Percentiles rank a stretch among this genome's conserved stretches.
These are phyloP conservation scores for Rutstroemia sp. DNA, from an alignment of 2,329 filamentous ascomycete genomes.

Conservation along the genomic window DNA sequence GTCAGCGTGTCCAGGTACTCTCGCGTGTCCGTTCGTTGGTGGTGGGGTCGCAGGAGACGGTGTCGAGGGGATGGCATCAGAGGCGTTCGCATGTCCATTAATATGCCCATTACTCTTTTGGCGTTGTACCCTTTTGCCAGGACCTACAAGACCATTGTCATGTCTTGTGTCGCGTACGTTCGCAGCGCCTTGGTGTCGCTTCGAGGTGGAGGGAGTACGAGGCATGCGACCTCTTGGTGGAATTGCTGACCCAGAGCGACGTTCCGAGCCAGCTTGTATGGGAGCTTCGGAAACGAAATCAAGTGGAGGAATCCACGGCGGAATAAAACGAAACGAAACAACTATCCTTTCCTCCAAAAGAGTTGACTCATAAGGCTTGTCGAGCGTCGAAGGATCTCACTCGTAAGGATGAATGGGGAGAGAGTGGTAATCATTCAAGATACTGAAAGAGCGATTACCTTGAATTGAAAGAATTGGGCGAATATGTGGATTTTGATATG, in stretches of 20 bases:
- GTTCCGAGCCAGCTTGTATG: slow-evolving; percentile 28
- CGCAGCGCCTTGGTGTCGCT: slow-evolving; percentile 36
- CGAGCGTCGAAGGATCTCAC: too few species aligned
- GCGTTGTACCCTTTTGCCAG: slow-evolving; percentile 55
- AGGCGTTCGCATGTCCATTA: slow-evolving; percentile 41
- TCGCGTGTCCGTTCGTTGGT: slow-evolving; percentile 29
- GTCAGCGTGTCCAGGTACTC: slow-evolving; percentile 19
- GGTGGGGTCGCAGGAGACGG: slow-evolving; percentile 34
- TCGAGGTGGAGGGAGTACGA: slow-evolving; percentile 27
- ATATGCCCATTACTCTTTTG: slow-evolving; percentile 48
- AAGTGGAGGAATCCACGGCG: too few species aligned
- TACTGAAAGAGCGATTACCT: slow-evolving; percentile 8
- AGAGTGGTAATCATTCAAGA: slow-evolving; percentile 5
- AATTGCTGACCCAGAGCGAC: slow-evolving; percentile 30
- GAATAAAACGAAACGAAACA: too few species aligned
- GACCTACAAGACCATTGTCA: slow-evolving; percentile 80
- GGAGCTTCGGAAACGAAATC: slow-evolving; percentile 5
- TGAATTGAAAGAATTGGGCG: not conserved
- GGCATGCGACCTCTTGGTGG: slow-evolving; percentile 26
- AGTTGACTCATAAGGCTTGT: too few species aligned
- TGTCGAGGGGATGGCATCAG: slow-evolving; percentile 25
- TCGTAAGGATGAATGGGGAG: too few species aligned
- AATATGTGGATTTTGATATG: not conserved
- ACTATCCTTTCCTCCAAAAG: too few species aligned
- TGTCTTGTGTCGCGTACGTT: slow-evolving; percentile 68